These are phyloP conservation scores for Craterostigma plantagineum DNA, from an alignment of 257 asterid genomes.

Conservation along the genomic window DNA sequence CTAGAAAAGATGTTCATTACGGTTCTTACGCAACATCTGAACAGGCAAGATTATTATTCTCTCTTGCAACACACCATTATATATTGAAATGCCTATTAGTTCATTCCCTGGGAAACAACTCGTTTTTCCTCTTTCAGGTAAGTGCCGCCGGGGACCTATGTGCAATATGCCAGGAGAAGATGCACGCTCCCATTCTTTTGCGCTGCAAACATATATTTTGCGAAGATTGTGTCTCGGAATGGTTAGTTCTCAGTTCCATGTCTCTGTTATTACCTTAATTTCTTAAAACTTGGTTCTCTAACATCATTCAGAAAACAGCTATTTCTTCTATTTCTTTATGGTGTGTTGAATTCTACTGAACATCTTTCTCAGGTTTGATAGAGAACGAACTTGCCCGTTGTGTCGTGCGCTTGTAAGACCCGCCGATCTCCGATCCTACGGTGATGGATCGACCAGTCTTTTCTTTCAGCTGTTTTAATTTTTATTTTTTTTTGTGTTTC, in stretches of 20 bases:
- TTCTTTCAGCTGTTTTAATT: slow-evolving; percentile 26
- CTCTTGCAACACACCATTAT: not conserved
- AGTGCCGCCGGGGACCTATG: slow-evolving; percentile 69
- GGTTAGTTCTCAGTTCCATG: slow-evolving; percentile 24
- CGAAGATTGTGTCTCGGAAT: slow-evolving; percentile 78
- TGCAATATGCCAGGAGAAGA: slow-evolving; percentile 85
- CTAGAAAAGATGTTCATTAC: slow-evolving; percentile 43
- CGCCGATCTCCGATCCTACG: slow-evolving; percentile 29
- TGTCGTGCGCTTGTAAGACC: slow-evolving; percentile 39
- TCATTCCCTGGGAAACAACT: not conserved
- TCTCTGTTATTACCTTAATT: not conserved
- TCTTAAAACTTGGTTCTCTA: not conserved
- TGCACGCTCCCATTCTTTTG: slow-evolving; percentile 64
- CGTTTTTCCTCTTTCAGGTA: slow-evolving; percentile 20
- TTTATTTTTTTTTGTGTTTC: not conserved
- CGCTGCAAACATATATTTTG: slow-evolving; percentile 84
- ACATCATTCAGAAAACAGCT: too few species aligned
- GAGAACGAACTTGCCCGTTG: slow-evolving; percentile 41
- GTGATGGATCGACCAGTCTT: slow-evolving; percentile 38
- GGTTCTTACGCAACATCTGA: slow-evolving; percentile 62
- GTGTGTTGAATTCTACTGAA: not conserved
- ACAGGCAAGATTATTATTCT: slow-evolving; percentile 29
- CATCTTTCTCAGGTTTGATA: slow-evolving; percentile 22
- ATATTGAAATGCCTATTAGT: not conserved
- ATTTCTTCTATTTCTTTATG: too few species aligned